Percentiles rank a stretch among this genome's conserved stretches.
Evolutionary conservation across 306 rosid genomes (phyloP).

Genomic region (Vigna trinervia): DNA sequence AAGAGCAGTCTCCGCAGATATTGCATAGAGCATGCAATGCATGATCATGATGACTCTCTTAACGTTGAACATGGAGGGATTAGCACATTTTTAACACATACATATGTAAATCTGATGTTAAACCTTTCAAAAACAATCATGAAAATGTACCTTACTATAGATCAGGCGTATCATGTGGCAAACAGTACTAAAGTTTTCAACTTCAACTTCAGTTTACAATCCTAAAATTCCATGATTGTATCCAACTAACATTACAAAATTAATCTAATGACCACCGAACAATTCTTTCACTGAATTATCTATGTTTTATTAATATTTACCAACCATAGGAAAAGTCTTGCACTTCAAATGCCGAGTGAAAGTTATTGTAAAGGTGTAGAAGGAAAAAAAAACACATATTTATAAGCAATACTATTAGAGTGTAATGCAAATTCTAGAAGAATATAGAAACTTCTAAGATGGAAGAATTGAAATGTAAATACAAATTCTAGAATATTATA

Average conservation of each 20-base stretch:
- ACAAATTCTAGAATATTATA: too few relatives aligned
- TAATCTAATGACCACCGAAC: not conserved
- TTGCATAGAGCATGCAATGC: not conserved
- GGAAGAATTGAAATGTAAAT: too few relatives aligned
- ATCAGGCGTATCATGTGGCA: not conserved
- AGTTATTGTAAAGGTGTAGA: not conserved
- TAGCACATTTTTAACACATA: not conserved
- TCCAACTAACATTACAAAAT: not conserved
- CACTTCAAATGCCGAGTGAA: constrained; percentile 7
- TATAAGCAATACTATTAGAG: not conserved
- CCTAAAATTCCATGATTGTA: not conserved
- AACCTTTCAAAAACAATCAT: not conserved
- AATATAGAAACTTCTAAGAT: too few relatives aligned
- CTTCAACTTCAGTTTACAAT: not conserved
- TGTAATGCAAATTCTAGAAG: too few relatives aligned
- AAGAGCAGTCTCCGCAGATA: not conserved
- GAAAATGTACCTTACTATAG: not conserved
- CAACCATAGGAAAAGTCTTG: not conserved
- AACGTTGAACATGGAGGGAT: not conserved
- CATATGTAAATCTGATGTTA: not conserved
- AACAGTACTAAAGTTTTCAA: not conserved
- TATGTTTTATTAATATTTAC: not conserved
- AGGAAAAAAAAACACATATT: not conserved
- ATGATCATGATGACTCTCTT: not conserved
- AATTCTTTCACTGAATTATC: too few relatives aligned